phyloP scores from a whole-genome alignment of 306 rosid species.

The Hylodesmum podocarpum region DNA sequence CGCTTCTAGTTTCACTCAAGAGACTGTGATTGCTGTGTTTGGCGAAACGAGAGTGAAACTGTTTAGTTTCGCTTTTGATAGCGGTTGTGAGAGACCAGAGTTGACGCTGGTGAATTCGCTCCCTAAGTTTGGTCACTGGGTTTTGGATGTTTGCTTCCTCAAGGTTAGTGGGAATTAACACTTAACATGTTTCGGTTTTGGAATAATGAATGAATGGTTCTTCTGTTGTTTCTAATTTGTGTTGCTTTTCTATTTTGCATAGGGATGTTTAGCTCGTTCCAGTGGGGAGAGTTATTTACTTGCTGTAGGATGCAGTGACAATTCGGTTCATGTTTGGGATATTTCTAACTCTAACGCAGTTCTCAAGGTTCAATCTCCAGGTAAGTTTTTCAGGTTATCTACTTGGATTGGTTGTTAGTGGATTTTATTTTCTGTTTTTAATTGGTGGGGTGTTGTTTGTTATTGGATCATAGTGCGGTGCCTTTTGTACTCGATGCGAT shows the following conservation, averaged over 20 bases:
- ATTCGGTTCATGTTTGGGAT: conserved; percentile 89
- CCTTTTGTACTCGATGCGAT: conserved; percentile 88
- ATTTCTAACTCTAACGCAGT: conserved; percentile 44
- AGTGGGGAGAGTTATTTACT: conserved; percentile 45
- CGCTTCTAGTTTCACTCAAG: conserved; percentile 23
- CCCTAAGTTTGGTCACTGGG: conserved; percentile 80
- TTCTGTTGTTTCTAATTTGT: conserved; percentile 7
- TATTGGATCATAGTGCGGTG: conserved; percentile 55
- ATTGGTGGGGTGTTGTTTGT: conserved; percentile 13
- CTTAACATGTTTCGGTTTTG: not conserved
- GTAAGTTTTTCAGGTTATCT: conserved; percentile 48
- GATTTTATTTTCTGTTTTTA: not conserved
- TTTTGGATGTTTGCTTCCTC: conserved; percentile 82
- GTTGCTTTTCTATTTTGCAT: not conserved
- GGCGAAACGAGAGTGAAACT: conserved; percentile 82
- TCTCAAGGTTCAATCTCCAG: conserved; percentile 80
- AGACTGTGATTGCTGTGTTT: conserved; percentile 49
- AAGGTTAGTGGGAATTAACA: conserved; percentile 42
- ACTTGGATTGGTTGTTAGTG: not conserved
- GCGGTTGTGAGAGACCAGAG: conserved; percentile 23
- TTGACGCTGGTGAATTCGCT: conserved; percentile 46
- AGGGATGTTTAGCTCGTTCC: conserved; percentile 42
- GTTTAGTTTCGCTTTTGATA: conserved; percentile 42
- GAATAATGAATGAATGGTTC: conserved; percentile 21
- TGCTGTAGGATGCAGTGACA: conserved; percentile 82